Evolutionary conservation across 768 basidiomycete genomes (phyloP), one percentile per base, ranked within the genome.

Genomic region (Phylloporus sp.): DNA sequence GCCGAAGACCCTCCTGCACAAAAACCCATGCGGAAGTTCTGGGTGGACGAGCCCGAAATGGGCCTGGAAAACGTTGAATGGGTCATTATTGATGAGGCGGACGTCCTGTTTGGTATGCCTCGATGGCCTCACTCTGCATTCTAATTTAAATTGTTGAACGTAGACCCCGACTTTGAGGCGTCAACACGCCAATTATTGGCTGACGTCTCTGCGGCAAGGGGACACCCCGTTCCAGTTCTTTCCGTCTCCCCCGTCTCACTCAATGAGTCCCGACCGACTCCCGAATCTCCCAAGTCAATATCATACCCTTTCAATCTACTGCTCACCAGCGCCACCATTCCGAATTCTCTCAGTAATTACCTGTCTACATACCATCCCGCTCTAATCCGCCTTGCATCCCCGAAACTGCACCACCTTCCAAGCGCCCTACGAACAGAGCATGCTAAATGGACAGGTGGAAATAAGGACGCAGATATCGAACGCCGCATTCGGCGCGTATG

Each of bases 81-180:
- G 90, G 84, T 95, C 6, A 73, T 94, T 4, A 71, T 95, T 2
- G 93, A 96, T 50, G 92, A 96, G 60, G 92, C 93, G 0, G 93
- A 95, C 61, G 80, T 96, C 39, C 70, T 94, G 11, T 84, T 95
- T 43, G 90, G 92, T 89, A 53, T 40, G 77, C 65, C n/a, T 35
- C 9, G 3, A 26, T 26, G 10, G 20, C 18, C 6, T 29, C 22
- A 5, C 26, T 32, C 22, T 35, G 11, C 11, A 26, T 29, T 40
- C 22, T 9, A 29, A 9, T 31, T n/a, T 44, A 29, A 42, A 43
- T 48, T 22, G 42, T 38, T 29, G 38, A 22, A 32, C 4, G 14
- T 54, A 94, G 91, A 92, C 59, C 74, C 82, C 2, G 90, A 94
- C 63, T 95, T 95, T 63, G 74, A 82, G 49, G 79, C 82, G 43